Base-by-base conservation (phyloP, 2,329 filamentous ascomycete species). In the Purpureocillium lavendulum region DNA sequence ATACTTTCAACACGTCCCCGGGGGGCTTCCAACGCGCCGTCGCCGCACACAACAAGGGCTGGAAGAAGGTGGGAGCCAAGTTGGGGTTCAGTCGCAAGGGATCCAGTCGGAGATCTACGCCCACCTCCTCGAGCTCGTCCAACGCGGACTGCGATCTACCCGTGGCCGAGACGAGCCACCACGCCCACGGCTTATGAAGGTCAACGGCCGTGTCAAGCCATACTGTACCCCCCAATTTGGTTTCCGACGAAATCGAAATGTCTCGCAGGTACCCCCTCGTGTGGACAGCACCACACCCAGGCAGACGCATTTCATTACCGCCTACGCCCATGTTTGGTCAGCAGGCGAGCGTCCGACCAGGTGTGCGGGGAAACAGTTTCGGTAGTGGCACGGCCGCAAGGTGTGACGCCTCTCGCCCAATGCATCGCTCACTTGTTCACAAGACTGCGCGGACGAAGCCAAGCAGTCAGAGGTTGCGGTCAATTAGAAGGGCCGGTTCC, bases 31-130 rank as follows among this genome's bases (percentile, higher is more conserved):
- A 76, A 36, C 66, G 71, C 40, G 72, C 73, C 12, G 65, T 76
- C 36, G 69, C 69, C 29, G 70, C 70, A 3, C 70, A 73, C 50
- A 73, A 61, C 47, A 77, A 72, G 41, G 69, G 77, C 36, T 82
- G 77, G 77, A 81, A 80, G 59, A 80, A 77, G 53, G 71, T 82
- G 52, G 70, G 77, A 14, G 75, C 72, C 7, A 80, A 77, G 48
- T 59, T 82, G 4, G 76, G 77, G 3, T 66, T 80, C 41, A 70
- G 69, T 39, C 70, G 69, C 51, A 80, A 75, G 55, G 62, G 58
- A 44, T 62, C 62, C 24, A 65, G 62, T 36, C 67, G 68, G 18
- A 60, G 66, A 21, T 60, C 61, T 17, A 61, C 62, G 1, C 57
- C 65, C 3, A 67, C 64, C 34, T 67, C 71, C n/a, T 67, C 68